phyloP scores from a whole-genome alignment of 257 asterid species.

The Marsdenia floribunda region DNA sequence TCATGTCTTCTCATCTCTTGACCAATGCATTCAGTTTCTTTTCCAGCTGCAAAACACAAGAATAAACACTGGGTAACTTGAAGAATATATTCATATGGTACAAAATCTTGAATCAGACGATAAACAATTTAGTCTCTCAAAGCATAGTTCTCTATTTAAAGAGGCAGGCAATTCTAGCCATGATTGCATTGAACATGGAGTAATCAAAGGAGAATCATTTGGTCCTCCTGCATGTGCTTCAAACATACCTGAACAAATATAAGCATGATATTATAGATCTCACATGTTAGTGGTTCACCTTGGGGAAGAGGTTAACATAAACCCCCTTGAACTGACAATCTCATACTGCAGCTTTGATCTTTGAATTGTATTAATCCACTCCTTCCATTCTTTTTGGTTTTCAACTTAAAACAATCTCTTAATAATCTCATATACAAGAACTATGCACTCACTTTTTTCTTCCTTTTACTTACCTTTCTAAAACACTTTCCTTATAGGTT shows the following conservation, averaged over 20 bases:
- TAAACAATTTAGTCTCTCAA: too few relatives aligned
- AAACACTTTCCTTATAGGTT: neutral
- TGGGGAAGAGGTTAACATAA: neutral
- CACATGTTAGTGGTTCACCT: neutral
- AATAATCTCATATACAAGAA: neutral
- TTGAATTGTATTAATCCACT: neutral
- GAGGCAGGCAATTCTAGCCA: neutral
- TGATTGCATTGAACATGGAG: neutral
- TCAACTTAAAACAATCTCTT: neutral
- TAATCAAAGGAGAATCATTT: neutral
- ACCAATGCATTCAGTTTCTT: conserved; percentile 38
- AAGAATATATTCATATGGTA: neutral
- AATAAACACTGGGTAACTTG: neutral
- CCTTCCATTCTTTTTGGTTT: neutral
- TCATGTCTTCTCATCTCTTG: conserved; percentile 44
- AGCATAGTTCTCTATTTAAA: neutral
- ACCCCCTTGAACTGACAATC: neutral
- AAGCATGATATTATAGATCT: neutral
- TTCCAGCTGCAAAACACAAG: conserved; percentile 55
- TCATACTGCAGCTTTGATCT: neutral
- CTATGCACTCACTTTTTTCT: neutral
- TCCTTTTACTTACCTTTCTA: neutral
- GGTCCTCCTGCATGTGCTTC: neutral
- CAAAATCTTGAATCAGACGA: neutral
- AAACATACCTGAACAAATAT: neutral